These are phyloP conservation scores for Pinus albicaulis DNA, from an alignment of 75 land plant genomes.

Conservation along the genomic window DNA sequence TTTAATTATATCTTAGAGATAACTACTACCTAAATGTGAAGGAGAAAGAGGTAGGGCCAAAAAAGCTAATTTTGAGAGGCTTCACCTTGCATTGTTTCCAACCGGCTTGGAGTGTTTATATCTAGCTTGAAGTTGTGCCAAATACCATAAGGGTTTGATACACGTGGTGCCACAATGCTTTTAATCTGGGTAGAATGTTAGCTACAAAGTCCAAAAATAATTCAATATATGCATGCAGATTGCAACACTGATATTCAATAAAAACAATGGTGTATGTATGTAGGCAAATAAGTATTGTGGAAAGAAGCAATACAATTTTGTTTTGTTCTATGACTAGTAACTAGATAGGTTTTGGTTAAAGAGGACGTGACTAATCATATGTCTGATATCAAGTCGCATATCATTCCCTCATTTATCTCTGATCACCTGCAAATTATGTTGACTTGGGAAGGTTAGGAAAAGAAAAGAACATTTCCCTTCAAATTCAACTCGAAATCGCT, in stretches of 20 bases:
- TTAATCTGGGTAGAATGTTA: constrained; percentile 27
- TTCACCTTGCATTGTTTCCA: constrained; percentile 51
- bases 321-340: neutral
- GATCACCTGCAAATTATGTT: too few relatives aligned
- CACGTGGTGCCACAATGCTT: constrained; percentile 52
- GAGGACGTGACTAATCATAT: too few relatives aligned
- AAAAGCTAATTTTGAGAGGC: neutral
- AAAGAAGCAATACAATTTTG: constrained; percentile 75
- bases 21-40: neutral
- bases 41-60: neutral
- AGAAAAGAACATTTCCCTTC: too few relatives aligned
- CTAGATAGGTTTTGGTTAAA: too few relatives aligned
- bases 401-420: too few relatives aligned
- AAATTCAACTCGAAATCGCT: too few relatives aligned
- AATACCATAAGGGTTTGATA: constrained; percentile 40
- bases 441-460: too few relatives aligned
- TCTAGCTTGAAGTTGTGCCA: constrained; percentile 53
- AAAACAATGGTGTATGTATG: constrained; percentile 63
- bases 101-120: constrained; percentile 21
- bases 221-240: neutral
- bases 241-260: constrained; percentile 32
- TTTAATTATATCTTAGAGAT: too few relatives aligned
- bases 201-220: neutral
- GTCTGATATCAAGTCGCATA: too few relatives aligned
- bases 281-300: constrained; percentile 54